These are phyloP conservation scores for Oryza glaberrima DNA, from an alignment of 176 grass and related monocot genomes.

Conservation along the genomic window DNA sequence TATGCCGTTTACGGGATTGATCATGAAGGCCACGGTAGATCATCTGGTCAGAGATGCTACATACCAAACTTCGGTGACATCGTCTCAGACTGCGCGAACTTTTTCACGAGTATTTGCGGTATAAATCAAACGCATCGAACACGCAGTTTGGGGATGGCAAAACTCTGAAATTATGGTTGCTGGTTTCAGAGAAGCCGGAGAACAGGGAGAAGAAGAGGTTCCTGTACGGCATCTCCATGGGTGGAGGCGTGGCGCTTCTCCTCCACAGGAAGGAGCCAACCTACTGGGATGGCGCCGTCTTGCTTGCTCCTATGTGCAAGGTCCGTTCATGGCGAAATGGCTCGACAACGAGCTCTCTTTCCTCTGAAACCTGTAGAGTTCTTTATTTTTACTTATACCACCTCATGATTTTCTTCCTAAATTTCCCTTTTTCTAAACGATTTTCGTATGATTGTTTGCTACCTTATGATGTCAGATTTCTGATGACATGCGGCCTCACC, in stretches of 20 bases:
- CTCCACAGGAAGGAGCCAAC: conserved; percentile 53
- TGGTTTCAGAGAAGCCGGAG: conserved; percentile 52
- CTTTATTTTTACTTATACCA: no score
- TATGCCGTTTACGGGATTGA: conserved; percentile 72
- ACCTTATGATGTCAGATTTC: conserved; percentile 47
- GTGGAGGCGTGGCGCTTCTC: conserved; percentile 54
- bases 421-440: not conserved
- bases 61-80: conserved; percentile 49
- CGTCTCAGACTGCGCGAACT: conserved; percentile 51
- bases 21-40: conserved; percentile 76
- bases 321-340: conserved; percentile 23
- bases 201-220: conserved; percentile 64
- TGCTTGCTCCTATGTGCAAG: conserved; percentile 82
- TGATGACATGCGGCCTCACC: conserved; percentile 71
- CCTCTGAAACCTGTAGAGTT: not conserved
- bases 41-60: conserved; percentile 61
- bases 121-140: not conserved
- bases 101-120: conserved; percentile 69
- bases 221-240: conserved; percentile 64
- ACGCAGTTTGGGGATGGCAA: not conserved
- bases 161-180: not conserved
- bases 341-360: not conserved
- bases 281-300: conserved; percentile 62
- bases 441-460: not conserved
- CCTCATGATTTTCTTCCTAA: no score